Evolutionary conservation across 164 flowering plant species (phyloP), one percentile per base, ranked within the genome.

Genomic region (Umbellularia californica): DNA sequence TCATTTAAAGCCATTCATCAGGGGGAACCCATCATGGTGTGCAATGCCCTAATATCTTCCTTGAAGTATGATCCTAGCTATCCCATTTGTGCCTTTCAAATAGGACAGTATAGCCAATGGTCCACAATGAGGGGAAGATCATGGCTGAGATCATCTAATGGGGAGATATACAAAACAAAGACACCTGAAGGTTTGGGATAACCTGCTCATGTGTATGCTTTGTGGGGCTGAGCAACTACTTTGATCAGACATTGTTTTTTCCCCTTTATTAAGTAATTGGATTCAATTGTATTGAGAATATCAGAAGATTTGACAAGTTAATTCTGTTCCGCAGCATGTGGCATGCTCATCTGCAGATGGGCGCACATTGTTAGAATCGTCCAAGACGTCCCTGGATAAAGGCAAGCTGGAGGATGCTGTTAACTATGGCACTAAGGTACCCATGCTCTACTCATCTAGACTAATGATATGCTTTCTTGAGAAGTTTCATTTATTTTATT

Each of bases 311-410:
- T 75, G 70, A 68, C 68, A 25, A 5, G 70, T 30, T 24, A 13
- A 52, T 71, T 17, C 33, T 65, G 70, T 72, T 35, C 58, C 76
- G 50, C 90, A 95, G 99, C 99, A 95, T 83, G 95, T 88, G 75
- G 95, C 97, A 70, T 95, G 99, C 80, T 95, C 99, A 67, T 91
- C 99, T 72, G 99, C 99, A 2, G 99, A 95, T 86, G 99, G 99
- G 47, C 92, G 97, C 50, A 89, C 95, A 13, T 81, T 95, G 55
- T 78, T 95, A 78, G 99, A 93, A 79, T 95, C 97, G 74, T 95
- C 99, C 50, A 95, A 92, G 79, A 90, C 94, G 72, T 88, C 99
- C 20, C 81, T 95, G 85, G 97, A 95, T 74, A 95, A 95, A 81
- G 98, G 98, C 10, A 94, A 94, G 84, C 81, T 94, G 82, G 98